These are phyloP conservation scores for Thalassiosira profunda DNA, from an alignment of 108 stramenopile species.

Conservation along the genomic window DNA sequence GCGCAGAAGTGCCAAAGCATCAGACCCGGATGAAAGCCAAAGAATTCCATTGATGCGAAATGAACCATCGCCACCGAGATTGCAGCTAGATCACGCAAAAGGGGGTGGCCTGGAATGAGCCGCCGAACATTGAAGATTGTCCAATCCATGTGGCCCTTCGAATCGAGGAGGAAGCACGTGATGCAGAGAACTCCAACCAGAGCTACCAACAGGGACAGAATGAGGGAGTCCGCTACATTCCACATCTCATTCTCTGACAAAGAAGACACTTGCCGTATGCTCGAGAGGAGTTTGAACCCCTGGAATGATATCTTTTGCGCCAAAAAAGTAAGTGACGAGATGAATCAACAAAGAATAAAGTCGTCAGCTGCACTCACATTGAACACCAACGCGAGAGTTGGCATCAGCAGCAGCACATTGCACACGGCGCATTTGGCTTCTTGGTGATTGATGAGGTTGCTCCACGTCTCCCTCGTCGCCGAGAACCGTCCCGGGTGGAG, in stretches of 20 bases:
- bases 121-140: constrained; percentile 19
- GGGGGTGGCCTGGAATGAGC: constrained; percentile 4
- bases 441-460: not conserved
- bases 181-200: constrained; percentile 27
- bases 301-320: constrained; percentile 8
- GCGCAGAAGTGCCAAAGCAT: constrained; percentile 27
- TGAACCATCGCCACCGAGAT: constrained; percentile 33
- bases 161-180: constrained; percentile 34
- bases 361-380: not conserved
- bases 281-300: constrained; percentile 4
- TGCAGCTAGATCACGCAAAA: constrained; percentile 33
- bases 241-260: constrained; percentile 10
- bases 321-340: not conserved
- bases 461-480: not conserved
- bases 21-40: constrained; percentile 13
- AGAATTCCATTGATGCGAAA: constrained; percentile 35
- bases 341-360: not conserved
- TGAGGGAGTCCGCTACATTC: constrained; percentile 12
- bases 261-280: not conserved
- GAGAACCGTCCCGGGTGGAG: not conserved
- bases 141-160: constrained; percentile 19
- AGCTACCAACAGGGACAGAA: constrained; percentile 11
- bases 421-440: not conserved
- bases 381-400: not conserved
- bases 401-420: not conserved